phyloP scores from a whole-genome alignment of 176 grass and related monocot genomes.

The Bothriochloa decipiens region DNA sequence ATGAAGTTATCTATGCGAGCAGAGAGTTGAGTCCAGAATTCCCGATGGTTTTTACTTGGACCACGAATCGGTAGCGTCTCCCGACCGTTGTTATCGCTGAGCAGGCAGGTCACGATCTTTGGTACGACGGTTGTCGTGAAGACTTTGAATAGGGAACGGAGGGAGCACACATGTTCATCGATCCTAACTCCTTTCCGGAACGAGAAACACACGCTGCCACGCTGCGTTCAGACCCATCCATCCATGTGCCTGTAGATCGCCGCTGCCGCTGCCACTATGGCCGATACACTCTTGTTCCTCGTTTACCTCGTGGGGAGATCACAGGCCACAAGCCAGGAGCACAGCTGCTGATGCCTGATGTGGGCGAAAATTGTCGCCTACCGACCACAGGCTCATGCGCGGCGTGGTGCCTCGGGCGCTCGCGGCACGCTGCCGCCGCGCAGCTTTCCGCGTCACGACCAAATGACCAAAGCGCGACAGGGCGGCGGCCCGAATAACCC shows the following conservation, averaged over 20 bases:
- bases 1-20: not conserved
- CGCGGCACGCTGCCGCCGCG: slow-evolving; percentile 16
- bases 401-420: slow-evolving; percentile 27
- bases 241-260: not conserved
- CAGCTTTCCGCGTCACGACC: not conserved
- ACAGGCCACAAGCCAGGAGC: not conserved
- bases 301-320: not conserved
- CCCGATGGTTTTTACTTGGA: not conserved
- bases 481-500: no score
- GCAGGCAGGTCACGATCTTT: not conserved
- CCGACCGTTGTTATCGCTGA: slow-evolving; percentile 1
- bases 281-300: not conserved
- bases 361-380: not conserved
- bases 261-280: not conserved
- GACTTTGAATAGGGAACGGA: not conserved
- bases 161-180: not conserved
- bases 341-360: not conserved
- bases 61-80: not conserved
- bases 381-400: not conserved
- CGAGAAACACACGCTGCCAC: not conserved
- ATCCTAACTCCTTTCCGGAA: not conserved
- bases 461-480: no score
- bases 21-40: not conserved
- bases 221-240: not conserved
- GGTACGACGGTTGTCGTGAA: not conserved